A percentile compares a stretch with the other conserved stretches of the same genome.
Conservation (phyloP, 2,329 filamentous ascomycete genomes). For the Ophiosphaerella herpotricha region DNA sequence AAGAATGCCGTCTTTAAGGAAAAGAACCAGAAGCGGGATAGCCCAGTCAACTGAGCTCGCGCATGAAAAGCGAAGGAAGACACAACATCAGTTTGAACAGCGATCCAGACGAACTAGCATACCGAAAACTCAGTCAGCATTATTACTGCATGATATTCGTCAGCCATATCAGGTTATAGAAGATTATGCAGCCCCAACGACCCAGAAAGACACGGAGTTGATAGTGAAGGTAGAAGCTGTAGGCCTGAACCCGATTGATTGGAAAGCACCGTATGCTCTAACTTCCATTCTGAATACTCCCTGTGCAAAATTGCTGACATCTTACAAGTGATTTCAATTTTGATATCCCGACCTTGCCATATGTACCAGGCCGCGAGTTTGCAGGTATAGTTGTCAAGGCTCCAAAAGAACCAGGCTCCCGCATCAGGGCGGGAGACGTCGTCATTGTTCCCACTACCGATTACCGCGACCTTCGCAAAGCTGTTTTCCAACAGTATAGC, state of each 20-base stretch:
- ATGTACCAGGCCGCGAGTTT: slow-evolving; percentile 72
- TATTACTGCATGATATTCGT: slow-evolving; percentile 57
- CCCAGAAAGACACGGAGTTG: slow-evolving; percentile 58
- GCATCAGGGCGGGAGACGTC: slow-evolving; percentile 51
- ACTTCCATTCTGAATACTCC: too few relatives aligned
- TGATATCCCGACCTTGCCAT: slow-evolving; percentile 69
- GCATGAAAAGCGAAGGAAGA: slow-evolving; percentile 7
- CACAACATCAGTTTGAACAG: slow-evolving; percentile 14
- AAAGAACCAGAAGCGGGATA: slow-evolving; percentile 19
- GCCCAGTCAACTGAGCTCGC: neutral
- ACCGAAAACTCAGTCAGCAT: slow-evolving; percentile 49
- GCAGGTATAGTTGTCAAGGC: slow-evolving; percentile 65
- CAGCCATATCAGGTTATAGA: slow-evolving; percentile 56
- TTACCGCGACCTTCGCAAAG: slow-evolving; percentile 73
- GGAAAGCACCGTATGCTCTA: slow-evolving; percentile 68
- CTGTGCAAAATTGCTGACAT: neutral
- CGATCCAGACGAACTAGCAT: slow-evolving; percentile 1
- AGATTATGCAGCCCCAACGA: slow-evolving; percentile 54
- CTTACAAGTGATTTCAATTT: slow-evolving; percentile 68
- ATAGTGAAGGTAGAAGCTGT: slow-evolving; percentile 67
- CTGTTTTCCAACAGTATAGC: slow-evolving; percentile 72
- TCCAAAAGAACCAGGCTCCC: slow-evolving; percentile 45
- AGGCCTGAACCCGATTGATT: slow-evolving; percentile 77
- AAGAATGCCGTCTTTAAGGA: slow-evolving; percentile 15
- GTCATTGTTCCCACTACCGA: slow-evolving; percentile 72